Conservation (phyloP, 2,329 filamentous ascomycete species). For the Fusarium musae region DNA sequence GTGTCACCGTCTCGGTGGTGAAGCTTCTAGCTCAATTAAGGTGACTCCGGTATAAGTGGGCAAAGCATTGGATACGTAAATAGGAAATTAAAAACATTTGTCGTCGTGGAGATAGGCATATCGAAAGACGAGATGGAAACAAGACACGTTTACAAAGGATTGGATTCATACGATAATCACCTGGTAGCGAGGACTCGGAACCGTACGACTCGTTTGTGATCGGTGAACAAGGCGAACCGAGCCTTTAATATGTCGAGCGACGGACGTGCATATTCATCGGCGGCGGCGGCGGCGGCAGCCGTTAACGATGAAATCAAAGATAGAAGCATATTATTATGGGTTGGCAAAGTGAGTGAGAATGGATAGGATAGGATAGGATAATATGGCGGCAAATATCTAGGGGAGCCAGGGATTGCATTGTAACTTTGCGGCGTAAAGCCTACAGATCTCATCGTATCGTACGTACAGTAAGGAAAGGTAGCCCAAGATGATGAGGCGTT, state of each 20-base stretch:
- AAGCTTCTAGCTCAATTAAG: constrained; percentile 36
- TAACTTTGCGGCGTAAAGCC: neutral
- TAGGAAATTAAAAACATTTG: constrained; percentile 18
- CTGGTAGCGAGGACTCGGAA: neutral
- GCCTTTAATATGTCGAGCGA: constrained; percentile 12
- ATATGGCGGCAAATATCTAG: constrained; percentile 16
- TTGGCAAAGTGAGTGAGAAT: neutral
- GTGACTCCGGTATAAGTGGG: constrained; percentile 35
- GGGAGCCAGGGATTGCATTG: neutral
- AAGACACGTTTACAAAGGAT: neutral
- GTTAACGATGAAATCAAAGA: constrained; percentile 11
- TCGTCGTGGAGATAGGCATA: constrained; percentile 8
- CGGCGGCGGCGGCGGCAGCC: constrained; percentile 16
- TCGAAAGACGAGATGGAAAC: constrained; percentile 15
- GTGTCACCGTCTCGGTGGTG: constrained; percentile 30
- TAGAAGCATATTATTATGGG: constrained; percentile 3
- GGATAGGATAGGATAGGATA: constrained; percentile 4
- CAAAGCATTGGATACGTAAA: constrained; percentile 22
- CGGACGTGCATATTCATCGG: constrained; percentile 19
- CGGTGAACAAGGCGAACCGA: constrained; percentile 29
- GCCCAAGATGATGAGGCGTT: neutral
- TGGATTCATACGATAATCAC: neutral
- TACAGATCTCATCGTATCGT: constrained; percentile 21
- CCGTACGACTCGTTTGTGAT: constrained; percentile 27
- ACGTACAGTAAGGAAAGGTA: neutral